Evolutionary conservation across 2,329 filamentous ascomycete genomes (phyloP).

Genomic region (Dissoconium aciculare): DNA sequence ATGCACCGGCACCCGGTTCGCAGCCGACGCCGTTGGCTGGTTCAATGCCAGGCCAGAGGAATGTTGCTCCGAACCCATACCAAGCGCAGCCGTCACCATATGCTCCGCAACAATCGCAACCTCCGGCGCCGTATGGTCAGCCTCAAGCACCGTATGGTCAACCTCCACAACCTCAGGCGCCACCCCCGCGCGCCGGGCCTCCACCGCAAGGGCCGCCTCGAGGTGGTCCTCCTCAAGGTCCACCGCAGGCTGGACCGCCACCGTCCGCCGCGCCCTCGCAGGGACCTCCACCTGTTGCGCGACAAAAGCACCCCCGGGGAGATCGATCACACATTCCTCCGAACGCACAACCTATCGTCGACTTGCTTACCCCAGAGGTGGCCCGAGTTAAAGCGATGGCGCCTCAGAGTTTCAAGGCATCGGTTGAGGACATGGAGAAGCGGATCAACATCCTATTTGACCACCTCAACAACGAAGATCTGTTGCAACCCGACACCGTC

Average conservation of each 20-base stretch:
- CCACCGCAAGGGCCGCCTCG: conserved; percentile 35
- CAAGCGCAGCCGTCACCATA: conserved; percentile 22
- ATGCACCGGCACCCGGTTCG: conserved; percentile 51
- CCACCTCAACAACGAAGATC: conserved; percentile 87
- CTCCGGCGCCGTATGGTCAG: conserved; percentile 26
- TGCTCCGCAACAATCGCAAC: conserved; percentile 26
- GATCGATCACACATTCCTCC: conserved; percentile 81
- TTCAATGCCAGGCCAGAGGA: conserved; percentile 26
- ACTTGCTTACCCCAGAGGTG: conserved; percentile 71
- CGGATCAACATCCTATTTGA: conserved; percentile 84
- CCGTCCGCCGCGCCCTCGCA: conserved; percentile 5
- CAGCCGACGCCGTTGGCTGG: conserved; percentile 30
- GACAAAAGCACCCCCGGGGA: conserved; percentile 40
- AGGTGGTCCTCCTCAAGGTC: conserved; percentile 21
- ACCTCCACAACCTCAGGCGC: conserved; percentile 24
- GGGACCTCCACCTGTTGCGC: conserved; percentile 5
- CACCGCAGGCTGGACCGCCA: conserved; percentile 23
- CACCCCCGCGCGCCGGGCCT: conserved; percentile 8
- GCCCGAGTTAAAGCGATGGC: conserved; percentile 75
- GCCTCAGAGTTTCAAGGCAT: conserved; percentile 68
- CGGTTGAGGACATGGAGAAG: conserved; percentile 90
- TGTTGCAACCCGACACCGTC: conserved; percentile 67
- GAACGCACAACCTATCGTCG: conserved; percentile 60
- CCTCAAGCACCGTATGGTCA: conserved; percentile 29
- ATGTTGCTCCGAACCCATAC: conserved; percentile 34